These are phyloP conservation scores for Aureobasidium sp. DNA, from an alignment of 2,329 filamentous ascomycete genomes.

Conservation along the genomic window DNA sequence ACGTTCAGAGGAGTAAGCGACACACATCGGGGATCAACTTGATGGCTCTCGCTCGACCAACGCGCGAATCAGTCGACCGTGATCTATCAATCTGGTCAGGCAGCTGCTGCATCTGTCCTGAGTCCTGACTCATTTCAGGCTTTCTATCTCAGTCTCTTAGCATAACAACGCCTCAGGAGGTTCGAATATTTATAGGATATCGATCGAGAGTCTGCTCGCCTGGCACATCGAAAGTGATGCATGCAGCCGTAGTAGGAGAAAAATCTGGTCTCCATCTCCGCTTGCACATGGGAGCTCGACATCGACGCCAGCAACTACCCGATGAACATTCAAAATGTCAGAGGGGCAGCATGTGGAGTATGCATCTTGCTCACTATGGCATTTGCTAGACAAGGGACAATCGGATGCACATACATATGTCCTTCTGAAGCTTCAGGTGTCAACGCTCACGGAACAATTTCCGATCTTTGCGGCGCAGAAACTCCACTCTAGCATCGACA, in stretches of 20 bases:
- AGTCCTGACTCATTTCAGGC: neutral
- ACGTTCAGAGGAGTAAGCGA: neutral
- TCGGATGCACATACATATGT: neutral
- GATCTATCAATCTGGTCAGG: neutral
- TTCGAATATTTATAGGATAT: neutral
- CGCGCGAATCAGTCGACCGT: neutral
- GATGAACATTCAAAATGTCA: neutral
- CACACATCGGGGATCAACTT: neutral
- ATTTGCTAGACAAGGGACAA: conserved; percentile 1
- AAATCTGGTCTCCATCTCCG: neutral
- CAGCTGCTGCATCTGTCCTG: neutral
- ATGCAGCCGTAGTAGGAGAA: neutral
- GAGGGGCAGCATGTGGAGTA: neutral
- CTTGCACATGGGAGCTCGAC: conserved; percentile 6
- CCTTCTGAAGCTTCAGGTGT: neutral
- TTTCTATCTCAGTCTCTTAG: neutral
- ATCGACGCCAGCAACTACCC: neutral
- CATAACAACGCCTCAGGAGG: neutral
- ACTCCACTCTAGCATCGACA: neutral
- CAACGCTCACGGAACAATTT: neutral
- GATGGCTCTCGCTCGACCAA: neutral
- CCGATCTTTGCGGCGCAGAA: conserved; percentile 2
- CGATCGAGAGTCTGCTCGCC: neutral
- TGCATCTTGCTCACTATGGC: neutral
- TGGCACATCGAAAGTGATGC: neutral